phyloP scores from a whole-genome alignment of 176 grass and related monocot genomes.

The Aechmea fasciata region DNA sequence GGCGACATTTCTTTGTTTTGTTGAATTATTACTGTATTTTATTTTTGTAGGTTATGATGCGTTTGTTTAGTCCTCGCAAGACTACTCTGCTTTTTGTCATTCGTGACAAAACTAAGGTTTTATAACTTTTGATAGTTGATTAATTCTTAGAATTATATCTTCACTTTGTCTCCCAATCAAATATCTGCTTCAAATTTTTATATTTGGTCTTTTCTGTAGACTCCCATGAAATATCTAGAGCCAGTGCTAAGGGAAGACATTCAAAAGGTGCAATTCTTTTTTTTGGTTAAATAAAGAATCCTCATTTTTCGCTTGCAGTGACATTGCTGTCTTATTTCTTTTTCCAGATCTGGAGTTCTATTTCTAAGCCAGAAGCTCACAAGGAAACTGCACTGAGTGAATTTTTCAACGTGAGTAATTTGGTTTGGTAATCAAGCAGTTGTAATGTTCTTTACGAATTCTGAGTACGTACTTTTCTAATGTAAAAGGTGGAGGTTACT shows the following conservation, averaged over 20 bases:
- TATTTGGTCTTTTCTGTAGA: constrained; percentile 31
- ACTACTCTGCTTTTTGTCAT: constrained; percentile 65
- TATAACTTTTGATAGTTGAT: background rate
- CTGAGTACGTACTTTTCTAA: constrained; percentile 23
- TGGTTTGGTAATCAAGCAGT: constrained; percentile 8
- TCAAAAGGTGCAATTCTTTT: constrained; percentile 43
- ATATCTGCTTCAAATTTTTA: constrained; percentile 4
- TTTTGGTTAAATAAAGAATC: constrained; percentile 11
- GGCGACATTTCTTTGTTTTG: constrained; percentile 7
- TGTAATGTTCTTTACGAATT: constrained; percentile 1
- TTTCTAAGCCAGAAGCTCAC: constrained; percentile 68
- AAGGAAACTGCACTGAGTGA: constrained; percentile 71
- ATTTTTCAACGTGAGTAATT: constrained; percentile 81
- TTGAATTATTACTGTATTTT: constrained; percentile 11
- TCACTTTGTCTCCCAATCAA: background rate
- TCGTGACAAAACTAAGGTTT: constrained; percentile 86
- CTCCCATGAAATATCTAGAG: constrained; percentile 61
- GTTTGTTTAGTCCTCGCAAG: constrained; percentile 54
- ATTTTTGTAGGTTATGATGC: constrained; percentile 55
- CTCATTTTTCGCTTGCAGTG: constrained; percentile 12
- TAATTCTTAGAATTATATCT: background rate
- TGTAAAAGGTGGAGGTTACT: constrained; percentile 69
- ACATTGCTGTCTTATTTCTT: constrained; percentile 7
- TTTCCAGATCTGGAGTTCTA: constrained; percentile 73
- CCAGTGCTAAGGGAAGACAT: constrained; percentile 79